A percentile compares a stretch with the other conserved stretches of the same genome.
Conservation (phyloP, 768 basidiomycete genomes). For the Imleria badia region DNA sequence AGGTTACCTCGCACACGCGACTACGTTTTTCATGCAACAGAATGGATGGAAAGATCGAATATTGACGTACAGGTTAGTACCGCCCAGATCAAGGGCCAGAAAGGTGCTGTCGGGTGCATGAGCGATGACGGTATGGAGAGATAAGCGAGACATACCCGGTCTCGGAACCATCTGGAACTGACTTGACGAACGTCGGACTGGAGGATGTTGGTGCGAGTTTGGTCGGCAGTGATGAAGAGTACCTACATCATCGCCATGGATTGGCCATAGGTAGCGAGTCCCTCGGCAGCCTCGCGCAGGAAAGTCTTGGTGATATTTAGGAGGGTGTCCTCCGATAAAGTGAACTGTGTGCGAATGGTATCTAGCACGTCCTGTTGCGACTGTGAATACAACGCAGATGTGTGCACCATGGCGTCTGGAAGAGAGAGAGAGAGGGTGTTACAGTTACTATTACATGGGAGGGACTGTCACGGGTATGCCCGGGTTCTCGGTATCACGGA, state of each 20-base stretch:
- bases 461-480: too few relatives aligned
- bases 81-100: slow-evolving; percentile 94
- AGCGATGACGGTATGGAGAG: slow-evolving; percentile 1
- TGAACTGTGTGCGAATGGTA: slow-evolving; percentile 71
- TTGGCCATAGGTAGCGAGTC: slow-evolving; percentile 70
- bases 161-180: slow-evolving; percentile 92
- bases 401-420: slow-evolving; percentile 32
- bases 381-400: slow-evolving; percentile 42
- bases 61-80: slow-evolving; percentile 86
- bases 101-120: slow-evolving; percentile 64
- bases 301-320: slow-evolving; percentile 74
- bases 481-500: too few relatives aligned
- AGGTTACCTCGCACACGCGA: slow-evolving; percentile 90
- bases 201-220: not conserved
- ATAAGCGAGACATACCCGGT: slow-evolving; percentile 61
- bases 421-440: not conserved
- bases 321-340: slow-evolving; percentile 59
- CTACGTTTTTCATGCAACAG: slow-evolving; percentile 39
- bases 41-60: not conserved
- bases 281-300: slow-evolving; percentile 73
- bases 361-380: slow-evolving; percentile 54
- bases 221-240: not conserved
- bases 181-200: slow-evolving; percentile 94
- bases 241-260: slow-evolving; percentile 91
- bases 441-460: too few relatives aligned